phyloP scores from a whole-genome alignment of 306 rosid genomes.

The Lithocarpus polystachyus region DNA sequence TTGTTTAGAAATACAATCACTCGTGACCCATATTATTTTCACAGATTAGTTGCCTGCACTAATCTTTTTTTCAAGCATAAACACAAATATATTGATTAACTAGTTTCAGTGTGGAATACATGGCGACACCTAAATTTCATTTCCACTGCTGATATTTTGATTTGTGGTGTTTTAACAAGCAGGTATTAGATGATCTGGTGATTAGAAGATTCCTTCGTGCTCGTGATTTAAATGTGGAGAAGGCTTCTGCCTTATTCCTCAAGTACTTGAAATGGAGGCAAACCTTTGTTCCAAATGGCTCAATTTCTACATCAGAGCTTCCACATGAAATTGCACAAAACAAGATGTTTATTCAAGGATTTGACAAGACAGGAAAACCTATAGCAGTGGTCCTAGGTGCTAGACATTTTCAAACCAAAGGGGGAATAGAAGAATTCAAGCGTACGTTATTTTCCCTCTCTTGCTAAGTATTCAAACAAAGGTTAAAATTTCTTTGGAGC shows the following conservation, averaged over 20 bases:
- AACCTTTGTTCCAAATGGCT: no score
- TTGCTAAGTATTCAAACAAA: no score
- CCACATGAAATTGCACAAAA: no score
- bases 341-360: no score
- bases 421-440: no score
- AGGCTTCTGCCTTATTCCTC: constrained; percentile 50
- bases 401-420: no score
- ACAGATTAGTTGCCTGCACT: neutral
- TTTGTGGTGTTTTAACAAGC: neutral
- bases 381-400: no score
- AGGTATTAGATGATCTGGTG: constrained; percentile 57
- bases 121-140: neutral
- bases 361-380: no score
- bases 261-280: constrained; percentile 65
- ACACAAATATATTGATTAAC: neutral
- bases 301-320: no score
- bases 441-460: no score
- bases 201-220: constrained; percentile 58
- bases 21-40: no score
- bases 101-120: neutral
- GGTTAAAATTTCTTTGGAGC: no score
- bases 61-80: neutral
- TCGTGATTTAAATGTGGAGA: constrained; percentile 46
- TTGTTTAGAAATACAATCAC: neutral
- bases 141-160: neutral